Base-by-base conservation (phyloP, 352 stramenopile species). In the Phytophthora pluvialis region DNA sequence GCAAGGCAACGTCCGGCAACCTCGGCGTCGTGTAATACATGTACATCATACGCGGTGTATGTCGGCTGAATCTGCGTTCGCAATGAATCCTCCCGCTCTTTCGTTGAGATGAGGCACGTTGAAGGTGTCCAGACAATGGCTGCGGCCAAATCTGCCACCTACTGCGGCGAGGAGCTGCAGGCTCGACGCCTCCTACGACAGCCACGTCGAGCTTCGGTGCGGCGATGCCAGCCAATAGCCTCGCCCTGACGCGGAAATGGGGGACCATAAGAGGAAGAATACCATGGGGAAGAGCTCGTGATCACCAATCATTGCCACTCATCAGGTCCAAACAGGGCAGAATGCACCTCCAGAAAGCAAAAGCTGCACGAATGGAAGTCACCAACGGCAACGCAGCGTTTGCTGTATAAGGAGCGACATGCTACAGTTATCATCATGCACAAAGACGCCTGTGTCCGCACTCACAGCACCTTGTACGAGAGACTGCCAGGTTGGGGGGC, bases 381-480 rank as follows among this genome's bases (percentile, higher is more conserved):
- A 13, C 8, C 16, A 35, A 52, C 4, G 47, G 26, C 21, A 21
- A 32, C 26, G 8, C 21, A 62, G 12, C 54, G 18, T 52, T 62
- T 62, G 35, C 28, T 52, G 25, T 21, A 49, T 53, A 38, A 38
- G 5, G 36, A 59, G 28, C 9, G 15, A 59, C 8, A 54, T 31
- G 21, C 40, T 40, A 52, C 28, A 60, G 33, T 21, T 21, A 1
- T 21, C n/a, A 40, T 64, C 32, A 59, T 45, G 29, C 29, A 50
- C 46, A 46, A 2, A 21, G 21, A 21, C 21, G n/a, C n/a, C n/a
- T n/a, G n/a, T n/a, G n/a, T n/a, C n/a, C n/a, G 21, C 21, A 18
- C 16, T 70, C 32, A 78, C 18, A 78, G 51, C 40, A 78, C 65
- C 48, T 75, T 74, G 60, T 78, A 78, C 35, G 31, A 28, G n/a